Percentiles rank a stretch among this genome's conserved stretches.
These are phyloP conservation scores for Aspergillus flavus DNA, from an alignment of 2,329 filamentous ascomycete species.

Conservation along the genomic window DNA sequence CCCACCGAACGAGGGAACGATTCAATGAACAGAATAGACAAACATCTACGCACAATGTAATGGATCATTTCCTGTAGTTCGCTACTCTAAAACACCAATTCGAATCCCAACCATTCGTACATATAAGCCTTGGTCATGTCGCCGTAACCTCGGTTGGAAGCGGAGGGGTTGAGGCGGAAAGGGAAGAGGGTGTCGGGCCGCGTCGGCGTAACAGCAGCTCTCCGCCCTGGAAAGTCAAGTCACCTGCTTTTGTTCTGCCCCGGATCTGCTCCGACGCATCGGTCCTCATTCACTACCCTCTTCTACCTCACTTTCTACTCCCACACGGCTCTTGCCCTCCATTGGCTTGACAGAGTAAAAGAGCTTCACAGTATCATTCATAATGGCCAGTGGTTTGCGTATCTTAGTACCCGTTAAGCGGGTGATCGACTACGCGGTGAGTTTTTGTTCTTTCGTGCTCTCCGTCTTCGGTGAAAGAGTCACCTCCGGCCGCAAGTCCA, in stretches of 20 bases:
- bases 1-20: background rate
- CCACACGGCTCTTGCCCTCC: conserved; percentile 5
- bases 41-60: background rate
- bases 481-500: background rate
- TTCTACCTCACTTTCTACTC: conserved; percentile 9
- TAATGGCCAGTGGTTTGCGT: conserved; percentile 57
- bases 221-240: conserved; percentile 29
- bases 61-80: background rate
- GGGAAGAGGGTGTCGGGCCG: conserved; percentile 35
- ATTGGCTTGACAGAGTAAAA: conserved; percentile 12
- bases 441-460: conserved; percentile 34
- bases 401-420: conserved; percentile 81
- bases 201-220: conserved; percentile 30
- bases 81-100: background rate
- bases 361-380: conserved; percentile 21
- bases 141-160: conserved; percentile 37
- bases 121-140: background rate
- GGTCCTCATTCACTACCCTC: conserved; percentile 15
- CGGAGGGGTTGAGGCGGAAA: conserved; percentile 18
- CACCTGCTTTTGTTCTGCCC: conserved; percentile 27
- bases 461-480: conserved; percentile 25
- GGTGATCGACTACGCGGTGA: conserved; percentile 84
- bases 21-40: background rate
- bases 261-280: conserved; percentile 23
- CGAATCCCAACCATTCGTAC: background rate